Percentiles rank a stretch among this genome's conserved stretches.
Conservation (phyloP, 352 stramenopile species). For the Pythium dissimile region DNA sequence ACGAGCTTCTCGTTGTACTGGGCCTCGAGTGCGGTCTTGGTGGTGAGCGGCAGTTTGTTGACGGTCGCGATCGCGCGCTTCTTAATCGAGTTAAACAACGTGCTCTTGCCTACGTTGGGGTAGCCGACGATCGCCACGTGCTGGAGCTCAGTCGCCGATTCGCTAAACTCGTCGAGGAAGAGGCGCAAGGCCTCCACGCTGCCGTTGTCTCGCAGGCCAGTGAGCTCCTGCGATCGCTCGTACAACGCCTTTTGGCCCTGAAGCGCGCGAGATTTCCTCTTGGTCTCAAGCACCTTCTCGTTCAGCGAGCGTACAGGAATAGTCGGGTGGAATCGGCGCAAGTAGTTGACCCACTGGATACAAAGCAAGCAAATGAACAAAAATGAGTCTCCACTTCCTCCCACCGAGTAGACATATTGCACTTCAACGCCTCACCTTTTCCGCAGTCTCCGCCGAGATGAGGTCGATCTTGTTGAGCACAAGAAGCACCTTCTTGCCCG, state of each 20-base stretch:
- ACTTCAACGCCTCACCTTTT: constrained; percentile 35
- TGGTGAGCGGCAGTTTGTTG: constrained; percentile 50
- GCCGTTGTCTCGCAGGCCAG: constrained; percentile 72
- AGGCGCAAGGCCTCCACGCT: constrained; percentile 88
- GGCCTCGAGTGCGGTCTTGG: constrained; percentile 88
- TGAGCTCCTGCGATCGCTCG: constrained; percentile 63
- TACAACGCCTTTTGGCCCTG: constrained; percentile 69
- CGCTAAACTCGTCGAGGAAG: constrained; percentile 96
- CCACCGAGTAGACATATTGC: no score
- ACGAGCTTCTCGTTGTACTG: constrained; percentile 96
- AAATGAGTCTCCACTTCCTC: no score
- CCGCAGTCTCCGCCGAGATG: constrained; percentile 84
- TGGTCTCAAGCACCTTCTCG: constrained; percentile 88
- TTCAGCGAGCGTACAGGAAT: constrained; percentile 87
- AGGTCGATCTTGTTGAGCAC: constrained; percentile 99
- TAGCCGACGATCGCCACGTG: constrained; percentile 98
- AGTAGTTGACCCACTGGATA: constrained; percentile 88
- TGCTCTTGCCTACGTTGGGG: constrained; percentile 95
- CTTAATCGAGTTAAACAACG: constrained; percentile 95
- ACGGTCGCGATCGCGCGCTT: constrained; percentile 51
- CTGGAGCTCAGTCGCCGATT: constrained; percentile 64
- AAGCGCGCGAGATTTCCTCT: constrained; percentile 75
- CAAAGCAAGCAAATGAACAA: no score
- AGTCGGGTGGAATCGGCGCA: constrained; percentile 93
- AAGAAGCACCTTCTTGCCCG: constrained; percentile 95